phyloP scores from a whole-genome alignment of 148 eudicot species.

The Rhododendron mucronatum region DNA sequence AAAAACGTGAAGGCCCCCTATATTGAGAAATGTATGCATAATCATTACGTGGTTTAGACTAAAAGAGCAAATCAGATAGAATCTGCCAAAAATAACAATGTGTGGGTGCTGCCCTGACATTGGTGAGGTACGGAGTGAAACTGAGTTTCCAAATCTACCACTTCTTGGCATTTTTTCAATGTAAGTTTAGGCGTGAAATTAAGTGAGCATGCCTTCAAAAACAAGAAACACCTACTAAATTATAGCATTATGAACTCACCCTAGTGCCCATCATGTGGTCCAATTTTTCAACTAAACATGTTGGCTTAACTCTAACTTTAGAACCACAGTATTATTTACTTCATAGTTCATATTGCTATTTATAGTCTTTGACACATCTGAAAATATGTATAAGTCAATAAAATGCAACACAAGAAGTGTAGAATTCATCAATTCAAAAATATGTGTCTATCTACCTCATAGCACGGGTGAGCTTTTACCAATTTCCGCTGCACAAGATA shows the following conservation, averaged over 20 bases:
- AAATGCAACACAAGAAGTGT: neutral
- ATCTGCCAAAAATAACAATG: too few species aligned
- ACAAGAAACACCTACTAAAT: neutral
- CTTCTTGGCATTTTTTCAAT: neutral
- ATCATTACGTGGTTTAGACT: neutral
- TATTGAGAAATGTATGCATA: neutral
- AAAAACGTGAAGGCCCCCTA: neutral
- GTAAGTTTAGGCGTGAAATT: neutral
- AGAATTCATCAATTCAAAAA: neutral
- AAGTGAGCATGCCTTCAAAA: neutral
- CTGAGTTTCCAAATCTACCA: neutral
- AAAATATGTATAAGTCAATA: neutral
- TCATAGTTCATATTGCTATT: neutral
- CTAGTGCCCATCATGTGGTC: neutral
- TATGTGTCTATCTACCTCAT: slow-evolving; percentile 53
- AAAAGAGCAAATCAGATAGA: too few species aligned
- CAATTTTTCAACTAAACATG: neutral
- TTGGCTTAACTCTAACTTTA: neutral
- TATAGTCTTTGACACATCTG: neutral
- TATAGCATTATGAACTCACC: neutral
- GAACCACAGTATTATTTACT: neutral
- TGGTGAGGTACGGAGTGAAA: neutral
- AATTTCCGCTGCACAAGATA: slow-evolving; percentile 65
- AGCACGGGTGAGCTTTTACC: slow-evolving; percentile 65
- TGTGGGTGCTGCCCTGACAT: neutral